These are phyloP conservation scores for Kuraishia borneana DNA, from an alignment of 805 yeast species.

Conservation along the genomic window DNA sequence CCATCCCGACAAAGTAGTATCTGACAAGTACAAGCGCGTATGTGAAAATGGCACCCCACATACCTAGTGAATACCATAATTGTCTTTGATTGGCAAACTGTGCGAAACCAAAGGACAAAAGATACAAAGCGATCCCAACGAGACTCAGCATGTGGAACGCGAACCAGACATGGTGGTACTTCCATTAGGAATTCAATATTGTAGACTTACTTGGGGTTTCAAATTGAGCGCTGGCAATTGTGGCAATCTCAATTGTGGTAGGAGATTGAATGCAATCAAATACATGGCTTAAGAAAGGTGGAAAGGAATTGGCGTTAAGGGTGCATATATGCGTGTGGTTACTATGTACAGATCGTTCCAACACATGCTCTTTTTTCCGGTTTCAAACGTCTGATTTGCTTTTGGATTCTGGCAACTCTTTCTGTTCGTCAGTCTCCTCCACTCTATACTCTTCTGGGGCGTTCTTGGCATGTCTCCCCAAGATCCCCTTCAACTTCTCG, in stretches of 20 bases:
- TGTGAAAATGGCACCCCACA: slow-evolving; percentile 15
- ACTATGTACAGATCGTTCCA: too few relatives aligned
- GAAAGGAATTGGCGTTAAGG: too few relatives aligned
- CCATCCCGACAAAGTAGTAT: slow-evolving; percentile 11
- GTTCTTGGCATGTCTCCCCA: slow-evolving; percentile 63
- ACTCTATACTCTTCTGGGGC: slow-evolving; percentile 28
- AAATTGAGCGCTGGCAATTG: too few relatives aligned
- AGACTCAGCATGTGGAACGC: slow-evolving; percentile 11
- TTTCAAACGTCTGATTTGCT: too few relatives aligned
- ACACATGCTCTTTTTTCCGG: too few relatives aligned
- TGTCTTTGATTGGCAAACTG: slow-evolving; percentile 1
- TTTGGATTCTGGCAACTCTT: not conserved
- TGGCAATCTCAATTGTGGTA: too few relatives aligned
- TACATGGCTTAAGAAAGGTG: too few relatives aligned
- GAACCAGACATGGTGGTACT: slow-evolving; percentile 9
- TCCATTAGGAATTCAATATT: too few relatives aligned
- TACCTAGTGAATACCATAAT: slow-evolving; percentile 11
- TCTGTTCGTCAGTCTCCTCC: not conserved
- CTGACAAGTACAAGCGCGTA: slow-evolving; percentile 18
- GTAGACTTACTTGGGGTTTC: too few relatives aligned
- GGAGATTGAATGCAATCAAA: too few relatives aligned
- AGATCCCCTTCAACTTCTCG: slow-evolving; percentile 31
- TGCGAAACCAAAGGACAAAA: not conserved
- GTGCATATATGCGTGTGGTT: too few relatives aligned
- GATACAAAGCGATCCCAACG: slow-evolving; percentile 8